Conservation (phyloP, 140 eudicot genomes). For the Flaveria floridana region DNA sequence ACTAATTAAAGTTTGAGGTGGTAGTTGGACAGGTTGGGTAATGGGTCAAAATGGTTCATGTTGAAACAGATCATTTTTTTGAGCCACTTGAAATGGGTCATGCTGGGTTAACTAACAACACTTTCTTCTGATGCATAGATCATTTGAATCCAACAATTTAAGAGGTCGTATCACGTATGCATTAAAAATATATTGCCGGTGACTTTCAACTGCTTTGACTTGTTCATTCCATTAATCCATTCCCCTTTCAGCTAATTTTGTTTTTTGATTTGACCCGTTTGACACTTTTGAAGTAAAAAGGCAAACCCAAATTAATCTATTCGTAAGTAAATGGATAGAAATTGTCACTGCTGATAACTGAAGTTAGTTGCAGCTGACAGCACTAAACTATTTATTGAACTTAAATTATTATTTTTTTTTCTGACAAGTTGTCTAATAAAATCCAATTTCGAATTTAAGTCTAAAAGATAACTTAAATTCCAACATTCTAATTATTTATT, state of each 20-base stretch:
- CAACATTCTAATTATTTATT: neutral
- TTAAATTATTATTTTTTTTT: neutral
- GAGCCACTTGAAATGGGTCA: neutral
- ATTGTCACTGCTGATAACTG: neutral
- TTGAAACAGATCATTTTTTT: neutral
- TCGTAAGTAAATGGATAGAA: neutral
- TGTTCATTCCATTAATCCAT: neutral
- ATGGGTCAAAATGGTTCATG: conserved; percentile 5
- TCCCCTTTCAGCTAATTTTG: neutral
- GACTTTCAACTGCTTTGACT: neutral
- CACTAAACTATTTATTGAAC: neutral
- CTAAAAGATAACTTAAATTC: neutral
- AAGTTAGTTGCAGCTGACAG: neutral
- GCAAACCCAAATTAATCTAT: neutral
- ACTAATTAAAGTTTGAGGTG: neutral
- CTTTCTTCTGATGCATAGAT: neutral
- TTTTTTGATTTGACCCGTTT: neutral
- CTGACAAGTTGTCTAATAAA: neutral
- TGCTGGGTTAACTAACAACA: neutral
- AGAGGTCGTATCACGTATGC: neutral
- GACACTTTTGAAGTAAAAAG: neutral
- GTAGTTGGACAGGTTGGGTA: neutral
- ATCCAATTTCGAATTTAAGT: neutral
- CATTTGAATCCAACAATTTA: neutral
- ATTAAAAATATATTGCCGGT: neutral